These are phyloP conservation scores for Elaeis guineensis DNA, from an alignment of 176 grass and related monocot species.

Conservation along the genomic window DNA sequence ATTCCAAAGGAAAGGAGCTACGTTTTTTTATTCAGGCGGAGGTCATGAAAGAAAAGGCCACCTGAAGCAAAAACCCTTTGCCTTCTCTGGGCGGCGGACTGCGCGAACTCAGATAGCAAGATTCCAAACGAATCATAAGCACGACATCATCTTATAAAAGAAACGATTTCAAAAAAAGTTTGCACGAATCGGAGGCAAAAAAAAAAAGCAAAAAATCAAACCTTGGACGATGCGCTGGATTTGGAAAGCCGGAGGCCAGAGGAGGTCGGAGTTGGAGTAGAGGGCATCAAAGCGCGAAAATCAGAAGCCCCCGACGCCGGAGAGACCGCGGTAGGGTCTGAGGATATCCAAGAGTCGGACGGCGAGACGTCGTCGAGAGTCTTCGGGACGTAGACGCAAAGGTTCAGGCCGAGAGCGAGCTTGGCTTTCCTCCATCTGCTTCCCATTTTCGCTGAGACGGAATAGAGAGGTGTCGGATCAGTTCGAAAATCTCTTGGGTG, in stretches of 20 bases:
- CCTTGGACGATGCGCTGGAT: constrained; percentile 35
- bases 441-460: constrained; percentile 27
- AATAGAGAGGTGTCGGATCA: no score
- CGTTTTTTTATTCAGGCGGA: no score
- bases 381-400: constrained; percentile 73
- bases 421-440: constrained; percentile 93
- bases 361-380: constrained; percentile 45
- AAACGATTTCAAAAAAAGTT: background rate
- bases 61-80: no score
- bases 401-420: constrained; percentile 71
- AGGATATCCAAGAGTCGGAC: constrained; percentile 32
- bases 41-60: no score
- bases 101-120: no score
- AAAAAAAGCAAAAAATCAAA: constrained; percentile 7
- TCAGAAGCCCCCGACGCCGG: background rate
- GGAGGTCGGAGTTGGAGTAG: background rate
- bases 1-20: no score
- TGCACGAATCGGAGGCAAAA: background rate
- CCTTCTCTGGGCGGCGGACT: no score
- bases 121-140: no score
- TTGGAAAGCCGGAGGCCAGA: constrained; percentile 22
- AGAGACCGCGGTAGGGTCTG: background rate
- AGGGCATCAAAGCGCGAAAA: constrained; percentile 11
- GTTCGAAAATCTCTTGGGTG: no score
- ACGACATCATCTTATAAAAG: background rate